Conservation (phyloP, 140 eudicot species). For the Flaveria floridana region DNA sequence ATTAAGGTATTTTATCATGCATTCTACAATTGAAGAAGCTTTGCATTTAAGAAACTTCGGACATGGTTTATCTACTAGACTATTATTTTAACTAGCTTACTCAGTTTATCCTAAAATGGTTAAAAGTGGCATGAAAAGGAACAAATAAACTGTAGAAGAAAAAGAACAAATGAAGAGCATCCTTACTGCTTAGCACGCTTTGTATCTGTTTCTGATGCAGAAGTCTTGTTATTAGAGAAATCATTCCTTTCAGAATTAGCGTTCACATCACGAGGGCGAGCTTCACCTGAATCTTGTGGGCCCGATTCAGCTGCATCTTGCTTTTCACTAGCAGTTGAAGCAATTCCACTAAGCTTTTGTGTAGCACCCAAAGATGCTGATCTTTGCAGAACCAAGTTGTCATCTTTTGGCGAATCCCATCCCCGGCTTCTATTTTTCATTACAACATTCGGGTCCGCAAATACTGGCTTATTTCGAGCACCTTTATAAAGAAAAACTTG, state of each 20-base stretch:
- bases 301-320: slow-evolving; percentile 36
- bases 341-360: slow-evolving; percentile 31
- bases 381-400: slow-evolving; percentile 32
- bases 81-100: background rate
- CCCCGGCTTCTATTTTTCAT: slow-evolving; percentile 9
- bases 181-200: slow-evolving; percentile 80
- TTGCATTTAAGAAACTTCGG: slow-evolving; percentile 1
- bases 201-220: slow-evolving; percentile 51
- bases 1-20: background rate
- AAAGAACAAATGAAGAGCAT: slow-evolving; percentile 8
- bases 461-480: slow-evolving; percentile 18
- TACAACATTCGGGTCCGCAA: slow-evolving; percentile 23
- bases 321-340: slow-evolving; percentile 30
- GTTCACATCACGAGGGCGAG: slow-evolving; percentile 34
- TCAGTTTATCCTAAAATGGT: background rate
- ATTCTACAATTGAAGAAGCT: background rate
- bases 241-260: slow-evolving; percentile 35
- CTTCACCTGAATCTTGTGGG: slow-evolving; percentile 35
- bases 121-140: background rate
- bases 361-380: slow-evolving; percentile 32
- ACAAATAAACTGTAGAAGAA: background rate
- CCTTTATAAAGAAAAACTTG: slow-evolving; percentile 34
- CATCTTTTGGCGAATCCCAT: slow-evolving; percentile 36
- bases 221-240: slow-evolving; percentile 32
- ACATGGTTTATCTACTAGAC: background rate